These are phyloP conservation scores for Verticillium nubilum DNA, from an alignment of 2,329 filamentous ascomycete genomes.

Conservation along the genomic window DNA sequence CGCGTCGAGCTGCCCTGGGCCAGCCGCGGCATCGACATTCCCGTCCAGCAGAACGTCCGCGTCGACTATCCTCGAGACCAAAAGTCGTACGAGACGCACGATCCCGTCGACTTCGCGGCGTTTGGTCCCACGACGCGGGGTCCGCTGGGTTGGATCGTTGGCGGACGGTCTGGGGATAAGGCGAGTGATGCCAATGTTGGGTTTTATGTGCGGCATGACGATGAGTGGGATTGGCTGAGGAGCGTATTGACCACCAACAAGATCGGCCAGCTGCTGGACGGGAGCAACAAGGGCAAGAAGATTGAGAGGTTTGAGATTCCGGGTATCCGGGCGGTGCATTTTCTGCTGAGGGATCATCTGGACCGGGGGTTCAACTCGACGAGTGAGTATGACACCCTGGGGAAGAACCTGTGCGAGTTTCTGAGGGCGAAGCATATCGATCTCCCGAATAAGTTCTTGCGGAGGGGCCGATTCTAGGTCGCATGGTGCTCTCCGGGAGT, in stretches of 20 bases:
- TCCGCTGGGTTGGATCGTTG: slow-evolving; percentile 10
- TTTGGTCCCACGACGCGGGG: slow-evolving; percentile 17
- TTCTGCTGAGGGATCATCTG: slow-evolving; percentile 8
- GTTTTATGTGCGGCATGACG: slow-evolving; percentile 35
- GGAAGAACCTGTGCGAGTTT: slow-evolving; percentile 40
- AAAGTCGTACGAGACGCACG: slow-evolving; percentile 13
- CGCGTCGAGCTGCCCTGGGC: slow-evolving; percentile 15
- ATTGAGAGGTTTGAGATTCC: slow-evolving; percentile 35
- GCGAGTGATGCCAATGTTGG: slow-evolving; percentile 35
- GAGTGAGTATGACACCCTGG: slow-evolving; percentile 33
- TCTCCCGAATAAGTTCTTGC: slow-evolving; percentile 34
- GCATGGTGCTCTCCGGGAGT: background rate
- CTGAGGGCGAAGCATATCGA: slow-evolving; percentile 37
- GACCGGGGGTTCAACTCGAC: slow-evolving; percentile 9
- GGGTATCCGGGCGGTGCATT: slow-evolving; percentile 19
- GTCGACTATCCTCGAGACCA: slow-evolving; percentile 14
- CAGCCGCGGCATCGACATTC: slow-evolving; percentile 14
- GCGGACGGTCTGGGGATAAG: slow-evolving; percentile 27
- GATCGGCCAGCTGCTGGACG: slow-evolving; percentile 13
- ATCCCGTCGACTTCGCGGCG: slow-evolving; percentile 11
- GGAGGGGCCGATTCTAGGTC: slow-evolving; percentile 28
- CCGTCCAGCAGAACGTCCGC: slow-evolving; percentile 13
- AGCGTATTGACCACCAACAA: slow-evolving; percentile 24
- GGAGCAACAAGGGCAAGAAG: slow-evolving; percentile 14
- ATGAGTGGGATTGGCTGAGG: slow-evolving; percentile 39